These are phyloP conservation scores for Delitschia confertaspora DNA, from an alignment of 495 filamentous ascomycete species.

Conservation along the genomic window DNA sequence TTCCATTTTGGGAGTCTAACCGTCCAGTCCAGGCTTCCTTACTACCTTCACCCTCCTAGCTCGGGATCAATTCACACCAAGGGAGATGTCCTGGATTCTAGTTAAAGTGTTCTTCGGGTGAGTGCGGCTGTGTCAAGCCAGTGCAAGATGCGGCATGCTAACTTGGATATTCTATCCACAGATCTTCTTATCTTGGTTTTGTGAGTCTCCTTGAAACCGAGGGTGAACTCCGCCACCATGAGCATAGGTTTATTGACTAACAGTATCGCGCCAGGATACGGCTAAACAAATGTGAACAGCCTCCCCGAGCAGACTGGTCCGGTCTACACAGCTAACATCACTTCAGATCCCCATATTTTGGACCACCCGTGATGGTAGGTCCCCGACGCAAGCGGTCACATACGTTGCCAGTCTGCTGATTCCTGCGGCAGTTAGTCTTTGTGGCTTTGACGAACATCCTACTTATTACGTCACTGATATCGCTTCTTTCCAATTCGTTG, in stretches of 20 bases:
- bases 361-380: slow-evolving; percentile 60
- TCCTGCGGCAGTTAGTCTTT: slow-evolving; percentile 50
- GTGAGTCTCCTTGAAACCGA: slow-evolving; percentile 41
- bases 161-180: slow-evolving; percentile 15
- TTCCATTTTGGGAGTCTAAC: slow-evolving; percentile 17
- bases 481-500: slow-evolving; percentile 83
- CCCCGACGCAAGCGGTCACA: slow-evolving; percentile 6
- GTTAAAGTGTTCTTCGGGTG: slow-evolving; percentile 76
- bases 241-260: slow-evolving; percentile 14
- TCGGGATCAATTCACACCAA: slow-evolving; percentile 61
- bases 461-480: slow-evolving; percentile 83
- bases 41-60: slow-evolving; percentile 88
- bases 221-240: slow-evolving; percentile 12
- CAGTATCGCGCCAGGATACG: slow-evolving; percentile 27
- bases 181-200: slow-evolving; percentile 72
- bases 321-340: too few species aligned
- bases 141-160: too few species aligned
- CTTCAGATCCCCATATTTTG: slow-evolving; percentile 45
- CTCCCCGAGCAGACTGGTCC: too few species aligned
- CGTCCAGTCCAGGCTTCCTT: slow-evolving; percentile 58
- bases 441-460: slow-evolving; percentile 82
- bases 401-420: slow-evolving; percentile 21
- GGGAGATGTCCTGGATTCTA: slow-evolving; percentile 75
- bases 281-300: slow-evolving; percentile 31
- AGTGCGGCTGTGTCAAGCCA: slow-evolving; percentile 21